A percentile compares a stretch with the other conserved stretches of the same genome.
Conservation (phyloP, 441 rosid species). For the Erodium trifolium region DNA sequence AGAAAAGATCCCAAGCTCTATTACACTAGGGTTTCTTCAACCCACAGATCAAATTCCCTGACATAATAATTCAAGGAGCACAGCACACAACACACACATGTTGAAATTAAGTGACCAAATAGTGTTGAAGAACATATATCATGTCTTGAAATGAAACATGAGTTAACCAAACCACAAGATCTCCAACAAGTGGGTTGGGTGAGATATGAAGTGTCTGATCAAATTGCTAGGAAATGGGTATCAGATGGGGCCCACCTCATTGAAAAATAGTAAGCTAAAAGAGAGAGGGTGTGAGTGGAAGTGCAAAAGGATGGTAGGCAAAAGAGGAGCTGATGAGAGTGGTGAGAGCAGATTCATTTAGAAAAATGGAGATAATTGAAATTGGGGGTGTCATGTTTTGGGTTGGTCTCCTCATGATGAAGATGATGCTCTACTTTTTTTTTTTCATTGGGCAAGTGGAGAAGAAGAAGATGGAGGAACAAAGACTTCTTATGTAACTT, state of each 20-base stretch:
- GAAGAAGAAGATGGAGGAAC: background rate
- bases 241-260: too few species aligned
- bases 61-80: background rate
- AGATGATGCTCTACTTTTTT: background rate
- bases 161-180: too few species aligned
- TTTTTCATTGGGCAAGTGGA: background rate
- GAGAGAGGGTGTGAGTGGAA: too few species aligned
- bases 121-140: too few species aligned
- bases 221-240: too few species aligned
- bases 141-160: too few species aligned
- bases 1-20: background rate
- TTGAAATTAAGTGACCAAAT: too few species aligned
- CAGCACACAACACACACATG: too few species aligned
- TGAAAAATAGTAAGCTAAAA: too few species aligned
- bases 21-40: too few species aligned
- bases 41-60: background rate
- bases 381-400: background rate
- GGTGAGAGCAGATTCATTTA: background rate
- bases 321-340: background rate
- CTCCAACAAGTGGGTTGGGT: too few species aligned
- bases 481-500: background rate
- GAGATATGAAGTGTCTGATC: too few species aligned
- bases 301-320: background rate
- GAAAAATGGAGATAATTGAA: background rate
- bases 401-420: background rate